Base-by-base conservation (phyloP, 2,329 filamentous ascomycete genomes). In the Capronia epimyces region DNA sequence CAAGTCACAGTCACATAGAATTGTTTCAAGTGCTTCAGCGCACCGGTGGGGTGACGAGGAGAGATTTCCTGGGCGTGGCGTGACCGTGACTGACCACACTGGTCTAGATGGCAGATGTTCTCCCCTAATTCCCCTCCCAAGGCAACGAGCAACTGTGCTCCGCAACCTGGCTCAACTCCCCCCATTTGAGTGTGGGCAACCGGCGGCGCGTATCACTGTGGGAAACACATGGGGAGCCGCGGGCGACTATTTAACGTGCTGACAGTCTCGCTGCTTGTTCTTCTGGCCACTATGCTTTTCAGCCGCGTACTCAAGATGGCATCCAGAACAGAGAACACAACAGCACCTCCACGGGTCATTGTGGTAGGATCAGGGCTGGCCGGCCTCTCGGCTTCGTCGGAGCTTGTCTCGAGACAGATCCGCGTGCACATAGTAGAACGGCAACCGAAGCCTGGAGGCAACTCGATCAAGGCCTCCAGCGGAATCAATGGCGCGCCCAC, bases 351-450 rank as follows among this genome's bases (percentile, higher is more conserved):
- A 9, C 22, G 16, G 18, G 78, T 82, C 15, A 78, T 84, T 16
- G 70, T 84, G 1, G 76, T 85, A n/a, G 81, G 82, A 41, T 81
- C 80, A 3, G 82, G 82, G 13, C 76, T 86, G 0, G 81, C 82
- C 4, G 82, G 81, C 2, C 71, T 85, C 1, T 75, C 77, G 1
- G 80, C 81, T 15, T 76, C 81, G 2, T 74, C 77, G 34, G 72
- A 79, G 52, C 75, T 83, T 5, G 67, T 84, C 3, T 65, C 70
- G 2, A 70, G 74, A 10, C 73, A 75, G 32, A 70, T 77, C 1
- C 65, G 72, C 0, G 81, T 85, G 0, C 70, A 71, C 25, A 70
- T 86, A 43, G 71, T 85, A 10, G 82, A 86, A 51, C 77, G 80
- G 16, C 73, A 75, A 0, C 62, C 74, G 2, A 82, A 81, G 60